Percentiles rank a stretch among this genome's conserved stretches.
phyloP scores from a whole-genome alignment of 306 rosid species.

The Sesbania bispinosa region DNA sequence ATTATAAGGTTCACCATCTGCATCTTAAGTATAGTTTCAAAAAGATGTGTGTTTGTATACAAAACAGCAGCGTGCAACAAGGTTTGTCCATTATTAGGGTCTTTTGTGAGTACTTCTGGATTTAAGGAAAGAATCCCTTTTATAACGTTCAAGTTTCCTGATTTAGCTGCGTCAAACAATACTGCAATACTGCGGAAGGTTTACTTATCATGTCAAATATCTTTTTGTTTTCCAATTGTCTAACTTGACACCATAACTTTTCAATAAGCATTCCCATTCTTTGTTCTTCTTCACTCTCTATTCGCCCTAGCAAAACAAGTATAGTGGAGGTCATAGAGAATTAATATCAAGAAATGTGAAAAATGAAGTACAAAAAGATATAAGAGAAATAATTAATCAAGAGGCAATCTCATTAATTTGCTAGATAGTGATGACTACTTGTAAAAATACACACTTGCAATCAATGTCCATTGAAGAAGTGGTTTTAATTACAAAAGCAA shows the following conservation, averaged over 20 bases:
- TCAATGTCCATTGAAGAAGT: no score
- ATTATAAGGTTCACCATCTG: neutral
- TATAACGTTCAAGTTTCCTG: neutral
- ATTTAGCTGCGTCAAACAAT: neutral
- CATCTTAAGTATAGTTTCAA: neutral
- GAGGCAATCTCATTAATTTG: no score
- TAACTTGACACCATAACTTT: neutral
- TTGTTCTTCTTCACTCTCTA: no score
- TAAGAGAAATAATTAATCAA: no score
- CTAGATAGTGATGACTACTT: no score
- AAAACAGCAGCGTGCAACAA: neutral
- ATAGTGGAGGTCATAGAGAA: no score
- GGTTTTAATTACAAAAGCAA: no score
- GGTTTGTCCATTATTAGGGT: neutral
- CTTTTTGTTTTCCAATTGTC: neutral
- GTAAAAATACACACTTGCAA: no score
- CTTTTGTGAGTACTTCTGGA: neutral
- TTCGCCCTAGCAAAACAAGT: no score
- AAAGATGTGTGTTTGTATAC: neutral
- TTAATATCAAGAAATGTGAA: no score
- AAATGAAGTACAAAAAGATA: no score
- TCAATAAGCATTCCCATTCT: no score
- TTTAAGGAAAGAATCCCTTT: neutral
- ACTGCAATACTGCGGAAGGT: neutral
- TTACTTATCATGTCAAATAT: neutral